These are phyloP conservation scores for Citrus hindsii DNA, from an alignment of 345 rosid species.

Conservation along the genomic window DNA sequence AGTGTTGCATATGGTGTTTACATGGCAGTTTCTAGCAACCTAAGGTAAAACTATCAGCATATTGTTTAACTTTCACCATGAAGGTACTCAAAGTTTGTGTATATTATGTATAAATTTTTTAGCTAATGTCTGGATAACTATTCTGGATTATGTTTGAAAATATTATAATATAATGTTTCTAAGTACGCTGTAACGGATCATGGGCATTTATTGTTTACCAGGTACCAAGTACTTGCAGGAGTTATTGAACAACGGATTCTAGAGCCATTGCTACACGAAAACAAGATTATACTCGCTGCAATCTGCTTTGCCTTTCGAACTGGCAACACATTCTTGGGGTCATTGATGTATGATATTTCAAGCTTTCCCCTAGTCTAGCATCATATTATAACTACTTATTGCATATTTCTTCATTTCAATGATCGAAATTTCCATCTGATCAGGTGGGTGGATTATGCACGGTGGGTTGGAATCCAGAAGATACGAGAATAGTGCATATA, in stretches of 20 bases:
- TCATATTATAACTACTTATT: neutral
- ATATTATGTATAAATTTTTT: neutral
- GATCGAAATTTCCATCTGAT: neutral
- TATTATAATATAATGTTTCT: neutral
- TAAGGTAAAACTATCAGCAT: neutral
- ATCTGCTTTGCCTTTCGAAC: conserved; percentile 69
- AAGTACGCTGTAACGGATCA: neutral
- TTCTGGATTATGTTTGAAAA: neutral
- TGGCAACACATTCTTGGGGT: conserved; percentile 81
- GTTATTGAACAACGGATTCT: conserved; percentile 66
- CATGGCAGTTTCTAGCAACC: conserved; percentile 36
- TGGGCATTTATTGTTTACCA: conserved; percentile 13
- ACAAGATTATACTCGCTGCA: conserved; percentile 56
- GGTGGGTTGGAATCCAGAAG: conserved; percentile 58
- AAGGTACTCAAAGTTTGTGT: no score
- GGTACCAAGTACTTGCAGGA: conserved; percentile 79
- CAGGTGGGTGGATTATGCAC: conserved; percentile 90
- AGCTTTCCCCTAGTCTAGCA: neutral
- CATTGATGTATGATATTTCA: conserved; percentile 48
- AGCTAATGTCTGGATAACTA: neutral
- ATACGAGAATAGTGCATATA: conserved; percentile 10
- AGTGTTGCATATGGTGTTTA: conserved; percentile 65
- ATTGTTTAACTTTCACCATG: neutral
- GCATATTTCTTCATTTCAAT: neutral
- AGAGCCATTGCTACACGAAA: conserved; percentile 61